phyloP scores from a whole-genome alignment of 2,329 filamentous ascomycete species.

The Didymella exigua region DNA sequence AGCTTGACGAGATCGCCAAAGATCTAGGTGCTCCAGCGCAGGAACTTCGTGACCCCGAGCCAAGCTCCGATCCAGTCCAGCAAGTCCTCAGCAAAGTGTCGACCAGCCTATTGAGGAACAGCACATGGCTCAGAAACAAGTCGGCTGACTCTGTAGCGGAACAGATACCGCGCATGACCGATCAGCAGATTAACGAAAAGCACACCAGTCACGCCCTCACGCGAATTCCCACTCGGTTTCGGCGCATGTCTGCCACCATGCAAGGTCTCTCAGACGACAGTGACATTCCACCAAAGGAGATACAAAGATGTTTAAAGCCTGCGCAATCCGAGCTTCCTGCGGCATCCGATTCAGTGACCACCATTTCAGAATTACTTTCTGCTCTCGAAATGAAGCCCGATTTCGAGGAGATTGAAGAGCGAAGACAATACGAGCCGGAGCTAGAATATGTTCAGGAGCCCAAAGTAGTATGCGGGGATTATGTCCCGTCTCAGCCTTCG shows the following conservation, averaged over 20 bases:
- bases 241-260: slow-evolving; percentile 17
- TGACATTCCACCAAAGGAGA: slow-evolving; percentile 4
- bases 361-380: neutral
- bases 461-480: neutral
- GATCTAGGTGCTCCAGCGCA: slow-evolving; percentile 29
- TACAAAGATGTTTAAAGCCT: slow-evolving; percentile 27
- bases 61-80: slow-evolving; percentile 14
- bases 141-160: slow-evolving; percentile 25
- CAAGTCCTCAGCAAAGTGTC: slow-evolving; percentile 18
- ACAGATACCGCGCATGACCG: slow-evolving; percentile 22
- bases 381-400: neutral
- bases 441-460: neutral
- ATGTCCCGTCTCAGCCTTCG: neutral
- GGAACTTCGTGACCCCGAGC: slow-evolving; percentile 7
- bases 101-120: slow-evolving; percentile 9
- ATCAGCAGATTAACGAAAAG: slow-evolving; percentile 8
- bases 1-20: slow-evolving; percentile 39
- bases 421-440: neutral
- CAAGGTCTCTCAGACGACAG: neutral
- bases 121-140: slow-evolving; percentile 23
- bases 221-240: slow-evolving; percentile 19
- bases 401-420: neutral
- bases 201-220: slow-evolving; percentile 21
- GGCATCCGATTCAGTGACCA: slow-evolving; percentile 24
- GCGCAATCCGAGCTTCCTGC: slow-evolving; percentile 24